Evolutionary conservation across 208 protist species (phyloP).

Genomic region (Wallacemonas sp.): DNA sequence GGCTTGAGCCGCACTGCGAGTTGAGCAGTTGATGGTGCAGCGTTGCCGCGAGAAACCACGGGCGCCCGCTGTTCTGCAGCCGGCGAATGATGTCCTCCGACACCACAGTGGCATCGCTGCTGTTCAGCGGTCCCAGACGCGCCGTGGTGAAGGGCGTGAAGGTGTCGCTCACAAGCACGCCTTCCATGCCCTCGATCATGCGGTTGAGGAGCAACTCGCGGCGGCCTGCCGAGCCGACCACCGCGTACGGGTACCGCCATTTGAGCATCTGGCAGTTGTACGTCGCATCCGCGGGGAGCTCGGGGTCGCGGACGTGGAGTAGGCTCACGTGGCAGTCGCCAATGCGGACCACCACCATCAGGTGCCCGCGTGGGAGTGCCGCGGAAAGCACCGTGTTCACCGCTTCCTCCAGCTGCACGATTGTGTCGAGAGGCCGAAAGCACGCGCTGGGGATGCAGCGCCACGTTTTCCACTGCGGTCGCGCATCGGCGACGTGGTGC

Average conservation of each 20-base stretch:
- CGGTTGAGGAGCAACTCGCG: conserved; percentile 78
- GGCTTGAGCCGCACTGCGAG: conserved; percentile 69
- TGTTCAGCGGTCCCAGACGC: conserved; percentile 68
- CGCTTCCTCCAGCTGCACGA: conserved; percentile 77
- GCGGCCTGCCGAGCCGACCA: conserved; percentile 64
- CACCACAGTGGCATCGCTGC: conserved; percentile 31
- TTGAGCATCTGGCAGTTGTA: conserved; percentile 87
- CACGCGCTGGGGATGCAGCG: conserved; percentile 57
- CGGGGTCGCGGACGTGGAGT: conserved; percentile 71
- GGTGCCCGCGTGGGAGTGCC: conserved; percentile 63
- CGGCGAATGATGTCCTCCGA: conserved; percentile 67
- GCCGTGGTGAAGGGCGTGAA: conserved; percentile 70
- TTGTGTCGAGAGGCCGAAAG: conserved; percentile 62
- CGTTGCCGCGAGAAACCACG: conserved; percentile 73
- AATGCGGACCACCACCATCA: conserved; percentile 86
- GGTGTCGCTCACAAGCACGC: conserved; percentile 70
- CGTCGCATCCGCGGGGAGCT: conserved; percentile 65
- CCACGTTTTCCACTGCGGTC: conserved; percentile 78
- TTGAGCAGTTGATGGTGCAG: conserved; percentile 82
- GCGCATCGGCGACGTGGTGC: conserved; percentile 47
- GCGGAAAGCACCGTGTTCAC: conserved; percentile 65
- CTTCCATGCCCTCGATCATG: conserved; percentile 81
- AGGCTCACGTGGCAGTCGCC: conserved; percentile 83
- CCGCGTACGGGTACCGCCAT: conserved; percentile 84
- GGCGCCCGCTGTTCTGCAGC: conserved; percentile 67